A percentile compares a stretch with the other conserved stretches of the same genome.
These are phyloP conservation scores for Jaminaea rosea DNA, from an alignment of 1,284 basidiomycete species.

Conservation along the genomic window DNA sequence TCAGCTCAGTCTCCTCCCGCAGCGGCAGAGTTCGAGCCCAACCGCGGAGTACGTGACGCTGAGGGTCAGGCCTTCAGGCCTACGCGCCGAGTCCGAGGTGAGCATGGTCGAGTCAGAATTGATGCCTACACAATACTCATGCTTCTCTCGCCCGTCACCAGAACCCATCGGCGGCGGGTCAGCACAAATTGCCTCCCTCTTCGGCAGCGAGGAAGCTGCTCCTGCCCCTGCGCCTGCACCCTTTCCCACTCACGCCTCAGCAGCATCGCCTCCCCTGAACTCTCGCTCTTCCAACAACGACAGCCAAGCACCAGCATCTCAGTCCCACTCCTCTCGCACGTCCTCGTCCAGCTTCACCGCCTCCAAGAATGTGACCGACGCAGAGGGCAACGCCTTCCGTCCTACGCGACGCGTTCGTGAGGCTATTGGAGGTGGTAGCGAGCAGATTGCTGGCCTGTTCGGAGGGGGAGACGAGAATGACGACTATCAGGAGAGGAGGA, in stretches of 20 bases:
- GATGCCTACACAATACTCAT: too few species aligned
- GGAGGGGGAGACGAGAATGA: constrained; percentile 15
- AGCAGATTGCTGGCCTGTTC: constrained; percentile 29
- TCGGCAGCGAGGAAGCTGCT: constrained; percentile 6
- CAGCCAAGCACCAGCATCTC: too few species aligned
- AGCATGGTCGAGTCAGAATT: too few species aligned
- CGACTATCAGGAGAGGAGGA: constrained; percentile 3
- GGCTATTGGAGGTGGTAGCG: constrained; percentile 25
- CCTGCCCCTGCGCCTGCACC: constrained; percentile 8
- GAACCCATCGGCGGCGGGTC: neutral
- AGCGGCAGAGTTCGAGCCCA: neutral
- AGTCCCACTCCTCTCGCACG: neutral
- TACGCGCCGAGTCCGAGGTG: neutral
- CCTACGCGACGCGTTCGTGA: constrained; percentile 36
- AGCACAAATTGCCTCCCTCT: constrained; percentile 3
- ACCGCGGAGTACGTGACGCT: neutral
- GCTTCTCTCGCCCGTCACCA: too few species aligned
- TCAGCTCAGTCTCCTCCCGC: too few species aligned
- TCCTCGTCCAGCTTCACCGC: neutral
- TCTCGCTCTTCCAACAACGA: neutral
- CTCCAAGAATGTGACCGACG: constrained; percentile 15
- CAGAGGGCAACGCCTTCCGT: constrained; percentile 30
- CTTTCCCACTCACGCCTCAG: neutral
- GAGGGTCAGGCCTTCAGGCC: neutral
- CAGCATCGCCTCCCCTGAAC: neutral